phyloP scores from a whole-genome alignment of 2,329 filamentous ascomycete genomes.

The Beauveria pseudobassiana region DNA sequence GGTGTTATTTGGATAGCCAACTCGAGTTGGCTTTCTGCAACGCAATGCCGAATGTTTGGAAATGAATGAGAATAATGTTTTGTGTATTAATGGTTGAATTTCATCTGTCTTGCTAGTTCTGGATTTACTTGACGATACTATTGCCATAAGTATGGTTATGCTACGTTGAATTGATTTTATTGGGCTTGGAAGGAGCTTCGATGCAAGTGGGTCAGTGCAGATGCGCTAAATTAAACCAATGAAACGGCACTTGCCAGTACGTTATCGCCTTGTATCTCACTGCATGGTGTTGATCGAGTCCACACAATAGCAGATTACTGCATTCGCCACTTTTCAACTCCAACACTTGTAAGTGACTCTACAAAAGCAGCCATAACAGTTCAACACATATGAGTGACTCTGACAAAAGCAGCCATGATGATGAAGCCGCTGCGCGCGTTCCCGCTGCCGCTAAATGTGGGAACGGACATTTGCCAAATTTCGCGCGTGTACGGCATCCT shows the following conservation, averaged over 20 bases:
- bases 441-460: slow-evolving; percentile 59
- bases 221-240: not conserved
- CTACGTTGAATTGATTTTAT: not conserved
- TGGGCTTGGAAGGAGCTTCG: not conserved
- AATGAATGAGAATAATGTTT: not conserved
- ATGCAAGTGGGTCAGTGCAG: slow-evolving; percentile 4
- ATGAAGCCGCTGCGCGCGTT: slow-evolving; percentile 40
- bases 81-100: not conserved
- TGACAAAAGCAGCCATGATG: too few relatives aligned
- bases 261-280: not conserved
- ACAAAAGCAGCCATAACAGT: slow-evolving; percentile 2
- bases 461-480: slow-evolving; percentile 72
- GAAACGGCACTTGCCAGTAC: not conserved
- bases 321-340: too few relatives aligned
- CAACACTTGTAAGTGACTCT: not conserved
- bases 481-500: slow-evolving; percentile 57
- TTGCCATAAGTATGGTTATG: not conserved
- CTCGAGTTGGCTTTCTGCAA: not conserved
- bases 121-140: not conserved
- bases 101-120: not conserved
- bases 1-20: not conserved
- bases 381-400: not conserved
- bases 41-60: not conserved
- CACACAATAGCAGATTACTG: too few relatives aligned
- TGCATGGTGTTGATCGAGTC: too few relatives aligned